Conservation (phyloP, 768 basidiomycete species). For the Mycena amicta region DNA sequence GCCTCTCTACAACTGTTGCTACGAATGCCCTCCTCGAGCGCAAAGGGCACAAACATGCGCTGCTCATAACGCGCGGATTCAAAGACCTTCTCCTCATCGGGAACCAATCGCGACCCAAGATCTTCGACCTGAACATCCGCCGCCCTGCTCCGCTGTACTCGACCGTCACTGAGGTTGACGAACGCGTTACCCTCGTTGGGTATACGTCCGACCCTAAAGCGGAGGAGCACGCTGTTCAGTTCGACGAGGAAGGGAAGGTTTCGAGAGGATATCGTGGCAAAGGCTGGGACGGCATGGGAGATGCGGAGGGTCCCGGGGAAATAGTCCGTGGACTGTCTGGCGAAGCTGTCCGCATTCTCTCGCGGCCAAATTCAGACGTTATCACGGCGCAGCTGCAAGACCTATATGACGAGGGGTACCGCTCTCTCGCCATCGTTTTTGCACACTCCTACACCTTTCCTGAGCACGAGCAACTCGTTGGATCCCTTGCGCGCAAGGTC, state of each 20-base stretch:
- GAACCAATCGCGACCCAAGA: slow-evolving; percentile 91
- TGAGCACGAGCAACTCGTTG: slow-evolving; percentile 78
- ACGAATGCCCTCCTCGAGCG: slow-evolving; percentile 96
- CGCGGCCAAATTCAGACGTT: slow-evolving; percentile 46
- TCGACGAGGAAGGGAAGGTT: slow-evolving; percentile 71
- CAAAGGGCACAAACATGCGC: slow-evolving; percentile 88
- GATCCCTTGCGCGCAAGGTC: slow-evolving; percentile 68
- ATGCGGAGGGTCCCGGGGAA: slow-evolving; percentile 79
- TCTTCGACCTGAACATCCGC: slow-evolving; percentile 92
- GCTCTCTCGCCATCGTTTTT: slow-evolving; percentile 86
- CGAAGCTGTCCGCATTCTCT: slow-evolving; percentile 82
- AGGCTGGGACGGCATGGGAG: slow-evolving; percentile 71
- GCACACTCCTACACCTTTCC: slow-evolving; percentile 93
- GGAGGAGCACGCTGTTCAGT: slow-evolving; percentile 75
- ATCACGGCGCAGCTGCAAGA: slow-evolving; percentile 65
- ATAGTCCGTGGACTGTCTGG: slow-evolving; percentile 84
- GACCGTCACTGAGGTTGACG: slow-evolving; percentile 75
- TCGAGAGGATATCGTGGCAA: slow-evolving; percentile 70
- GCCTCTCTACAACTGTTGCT: slow-evolving; percentile 91
- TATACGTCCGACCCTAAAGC: slow-evolving; percentile 88
- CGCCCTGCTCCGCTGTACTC: slow-evolving; percentile 78
- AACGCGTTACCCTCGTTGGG: slow-evolving; percentile 92
- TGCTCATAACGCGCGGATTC: slow-evolving; percentile 91
- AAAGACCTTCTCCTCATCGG: slow-evolving; percentile 90
- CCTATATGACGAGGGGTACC: slow-evolving; percentile 81